Percentiles rank a stretch among this genome's conserved stretches.
Conservation (phyloP, 768 basidiomycete genomes). For the Tylopilus vinaceipallidus region DNA sequence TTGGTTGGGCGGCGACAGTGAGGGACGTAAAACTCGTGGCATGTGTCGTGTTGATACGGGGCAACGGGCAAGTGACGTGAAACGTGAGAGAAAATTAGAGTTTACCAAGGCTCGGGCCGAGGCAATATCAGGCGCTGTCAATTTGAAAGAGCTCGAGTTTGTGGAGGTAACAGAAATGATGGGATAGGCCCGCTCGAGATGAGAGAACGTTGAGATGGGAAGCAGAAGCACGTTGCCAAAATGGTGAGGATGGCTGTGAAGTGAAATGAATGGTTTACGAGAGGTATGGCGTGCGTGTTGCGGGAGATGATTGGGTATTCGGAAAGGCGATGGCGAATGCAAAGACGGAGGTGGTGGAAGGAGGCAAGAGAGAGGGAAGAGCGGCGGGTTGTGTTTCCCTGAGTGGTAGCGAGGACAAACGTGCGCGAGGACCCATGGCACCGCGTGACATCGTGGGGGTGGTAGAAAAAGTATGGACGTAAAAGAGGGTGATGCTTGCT, state of each 20-base stretch:
- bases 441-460: conserved; percentile 22
- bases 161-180: conserved; percentile 1
- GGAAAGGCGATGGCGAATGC: conserved; percentile 9
- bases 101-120: conserved; percentile 7
- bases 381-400: not conserved
- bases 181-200: not conserved
- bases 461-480: conserved; percentile 28
- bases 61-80: not conserved
- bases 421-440: conserved; percentile 37
- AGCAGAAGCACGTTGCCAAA: conserved; percentile 19
- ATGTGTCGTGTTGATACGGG: not conserved
- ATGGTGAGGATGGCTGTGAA: conserved; percentile 5
- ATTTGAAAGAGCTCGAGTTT: conserved; percentile 26
- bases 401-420: conserved; percentile 30
- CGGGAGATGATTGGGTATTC: conserved; percentile 22
- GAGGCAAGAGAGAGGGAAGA: conserved; percentile 1
- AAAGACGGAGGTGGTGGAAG: conserved; percentile 6
- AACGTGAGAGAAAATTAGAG: conserved; percentile 17
- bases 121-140: conserved; percentile 2
- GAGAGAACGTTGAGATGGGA: not conserved
- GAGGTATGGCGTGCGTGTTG: conserved; percentile 23
- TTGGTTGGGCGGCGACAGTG: not conserved
- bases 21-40: not conserved
- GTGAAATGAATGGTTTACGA: conserved; percentile 17
- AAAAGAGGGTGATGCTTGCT: conserved; percentile 6